Evolutionary conservation across 164 flowering plant genomes (phyloP).

Genomic region (Hamamelis virginiana): DNA sequence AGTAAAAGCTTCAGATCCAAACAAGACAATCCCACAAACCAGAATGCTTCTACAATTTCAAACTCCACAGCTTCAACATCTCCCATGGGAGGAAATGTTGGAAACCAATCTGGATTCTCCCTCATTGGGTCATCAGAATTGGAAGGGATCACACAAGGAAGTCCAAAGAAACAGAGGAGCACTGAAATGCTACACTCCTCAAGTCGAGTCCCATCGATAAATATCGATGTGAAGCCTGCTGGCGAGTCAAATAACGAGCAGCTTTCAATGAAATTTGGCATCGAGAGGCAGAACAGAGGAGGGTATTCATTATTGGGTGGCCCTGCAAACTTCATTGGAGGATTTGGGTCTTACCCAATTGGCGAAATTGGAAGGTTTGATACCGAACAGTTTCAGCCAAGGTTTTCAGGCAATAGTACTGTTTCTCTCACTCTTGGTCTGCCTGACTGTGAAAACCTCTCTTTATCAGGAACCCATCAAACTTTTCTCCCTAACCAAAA

Average conservation of each 20-base stretch:
- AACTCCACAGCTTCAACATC: conserved; percentile 39
- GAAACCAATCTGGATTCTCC: conserved; percentile 51
- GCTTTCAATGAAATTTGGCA: conserved; percentile 47
- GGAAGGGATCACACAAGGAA: conserved; percentile 55
- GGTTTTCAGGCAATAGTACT: conserved; percentile 69
- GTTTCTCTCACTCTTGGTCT: conserved; percentile 91
- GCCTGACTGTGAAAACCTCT: conserved; percentile 70
- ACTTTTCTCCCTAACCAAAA: conserved; percentile 57
- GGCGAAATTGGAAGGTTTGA: conserved; percentile 73
- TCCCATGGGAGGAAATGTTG: conserved; percentile 28
- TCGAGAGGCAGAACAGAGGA: conserved; percentile 53
- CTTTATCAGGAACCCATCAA: conserved; percentile 62
- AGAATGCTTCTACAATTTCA: conserved; percentile 31
- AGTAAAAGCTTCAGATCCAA: conserved; percentile 27
- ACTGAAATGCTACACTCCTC: conserved; percentile 41
- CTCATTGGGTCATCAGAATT: conserved; percentile 55
- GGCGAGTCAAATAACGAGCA: conserved; percentile 30
- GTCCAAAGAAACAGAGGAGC: conserved; percentile 63
- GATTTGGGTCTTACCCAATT: conserved; percentile 67
- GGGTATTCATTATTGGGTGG: conserved; percentile 56
- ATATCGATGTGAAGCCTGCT: conserved; percentile 45
- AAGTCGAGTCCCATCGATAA: conserved; percentile 34
- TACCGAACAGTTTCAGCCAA: conserved; percentile 54
- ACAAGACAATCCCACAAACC: conserved; percentile 30
- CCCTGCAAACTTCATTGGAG: conserved; percentile 51